phyloP scores from a whole-genome alignment of 257 asterid species.

The Ligustrum vulgare region DNA sequence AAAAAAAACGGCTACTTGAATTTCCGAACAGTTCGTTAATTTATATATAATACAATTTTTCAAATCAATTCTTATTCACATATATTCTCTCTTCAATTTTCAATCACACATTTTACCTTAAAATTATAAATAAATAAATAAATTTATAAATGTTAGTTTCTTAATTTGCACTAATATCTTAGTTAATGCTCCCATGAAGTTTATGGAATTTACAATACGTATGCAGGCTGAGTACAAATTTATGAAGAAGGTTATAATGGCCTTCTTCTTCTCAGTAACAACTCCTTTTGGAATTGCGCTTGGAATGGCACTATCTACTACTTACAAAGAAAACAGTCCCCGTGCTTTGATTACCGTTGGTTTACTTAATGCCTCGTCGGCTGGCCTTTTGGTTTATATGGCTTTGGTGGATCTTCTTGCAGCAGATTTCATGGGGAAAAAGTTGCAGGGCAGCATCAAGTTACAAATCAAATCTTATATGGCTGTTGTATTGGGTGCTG shows the following conservation, averaged over 20 bases:
- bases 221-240: conserved; percentile 49
- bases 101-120: no score
- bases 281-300: conserved; percentile 67
- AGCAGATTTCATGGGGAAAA: conserved; percentile 56
- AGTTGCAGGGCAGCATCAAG: conserved; percentile 46
- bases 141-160: no score
- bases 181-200: no score
- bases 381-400: conserved; percentile 57
- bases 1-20: no score
- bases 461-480: conserved; percentile 40
- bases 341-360: conserved; percentile 52
- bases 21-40: no score
- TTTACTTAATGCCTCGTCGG: conserved; percentile 50
- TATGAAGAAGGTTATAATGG: conserved; percentile 50
- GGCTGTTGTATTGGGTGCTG: conserved; percentile 55
- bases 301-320: conserved; percentile 44
- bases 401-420: conserved; percentile 66
- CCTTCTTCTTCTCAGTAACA: conserved; percentile 52
- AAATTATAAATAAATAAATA: no score
- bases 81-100: no score
- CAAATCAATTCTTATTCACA: no score
- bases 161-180: no score
- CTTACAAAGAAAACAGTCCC: conserved; percentile 54
- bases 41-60: no score
- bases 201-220: not conserved